Percentiles rank a stretch among this genome's conserved stretches.
phyloP scores from a whole-genome alignment of 1,284 basidiomycete species.

The Hemileccinum hortonii region DNA sequence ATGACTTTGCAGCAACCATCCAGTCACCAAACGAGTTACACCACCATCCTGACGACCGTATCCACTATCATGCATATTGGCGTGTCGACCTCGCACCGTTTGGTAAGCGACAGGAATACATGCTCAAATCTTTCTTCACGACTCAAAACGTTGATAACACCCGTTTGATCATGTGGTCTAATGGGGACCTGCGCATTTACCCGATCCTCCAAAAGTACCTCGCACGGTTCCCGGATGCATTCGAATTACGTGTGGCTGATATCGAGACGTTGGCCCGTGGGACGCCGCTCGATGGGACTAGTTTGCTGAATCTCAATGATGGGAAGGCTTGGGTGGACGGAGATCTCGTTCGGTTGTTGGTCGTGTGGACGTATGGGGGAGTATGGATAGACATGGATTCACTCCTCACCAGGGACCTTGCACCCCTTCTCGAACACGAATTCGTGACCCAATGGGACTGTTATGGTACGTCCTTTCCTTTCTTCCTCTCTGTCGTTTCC shows the following conservation, averaged over 20 bases:
- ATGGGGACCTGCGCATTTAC: conserved; percentile 68
- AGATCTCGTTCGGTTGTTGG: conserved; percentile 80
- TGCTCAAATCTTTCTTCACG: conserved; percentile 87
- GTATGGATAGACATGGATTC: conserved; percentile 98
- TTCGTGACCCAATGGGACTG: conserved; percentile 98
- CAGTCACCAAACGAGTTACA: conserved; percentile 22
- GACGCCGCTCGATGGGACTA: conserved; percentile 72
- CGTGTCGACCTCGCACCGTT: conserved; percentile 81
- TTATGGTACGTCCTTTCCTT: conserved; percentile 63
- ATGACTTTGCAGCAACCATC: conserved; percentile 84
- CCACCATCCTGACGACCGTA: conserved; percentile 42
- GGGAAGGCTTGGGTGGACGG: conserved; percentile 89
- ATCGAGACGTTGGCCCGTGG: conserved; percentile 65
- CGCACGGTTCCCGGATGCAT: conserved; percentile 61
- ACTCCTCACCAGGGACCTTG: conserved; percentile 80
- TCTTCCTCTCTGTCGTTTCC: background rate
- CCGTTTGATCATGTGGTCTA: conserved; percentile 85
- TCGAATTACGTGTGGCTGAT: conserved; percentile 71
- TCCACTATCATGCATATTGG: conserved; percentile 88
- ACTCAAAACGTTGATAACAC: conserved; percentile 72
- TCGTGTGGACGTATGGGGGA: conserved; percentile 86
- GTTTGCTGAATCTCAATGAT: conserved; percentile 62
- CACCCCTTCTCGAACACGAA: conserved; percentile 85
- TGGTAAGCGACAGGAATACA: conserved; percentile 77
- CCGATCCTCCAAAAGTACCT: conserved; percentile 62